A percentile compares a stretch with the other conserved stretches of the same genome.
These are phyloP conservation scores for Starmerella sirachaensis DNA, from an alignment of 805 yeast genomes.

Conservation along the genomic window DNA sequence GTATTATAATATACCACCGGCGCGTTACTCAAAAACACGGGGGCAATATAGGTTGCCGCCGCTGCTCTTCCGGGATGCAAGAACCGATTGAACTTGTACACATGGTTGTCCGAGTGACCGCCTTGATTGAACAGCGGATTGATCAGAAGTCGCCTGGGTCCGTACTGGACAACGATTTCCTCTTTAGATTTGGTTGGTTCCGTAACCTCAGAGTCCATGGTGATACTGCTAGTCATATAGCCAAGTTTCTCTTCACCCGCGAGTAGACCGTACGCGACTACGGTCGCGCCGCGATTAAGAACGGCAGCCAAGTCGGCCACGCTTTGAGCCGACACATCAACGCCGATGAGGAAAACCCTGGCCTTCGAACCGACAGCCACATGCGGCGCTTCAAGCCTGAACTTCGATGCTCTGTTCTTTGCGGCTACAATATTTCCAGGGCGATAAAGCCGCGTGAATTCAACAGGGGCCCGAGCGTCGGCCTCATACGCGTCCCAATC, in stretches of 20 bases:
- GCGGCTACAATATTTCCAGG: constrained; percentile 68
- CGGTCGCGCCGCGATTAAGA: constrained; percentile 29
- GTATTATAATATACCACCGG: constrained; percentile 32
- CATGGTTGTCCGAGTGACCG: constrained; percentile 61
- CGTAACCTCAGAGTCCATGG: constrained; percentile 82
- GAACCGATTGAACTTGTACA: constrained; percentile 74
- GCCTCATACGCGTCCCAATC: constrained; percentile 80
- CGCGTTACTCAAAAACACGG: constrained; percentile 61
- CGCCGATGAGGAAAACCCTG: constrained; percentile 37
- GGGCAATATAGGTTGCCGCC: constrained; percentile 79
- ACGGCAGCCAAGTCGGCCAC: constrained; percentile 24
- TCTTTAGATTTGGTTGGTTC: constrained; percentile 79
- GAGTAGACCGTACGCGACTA: constrained; percentile 56
- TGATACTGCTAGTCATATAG: constrained; percentile 67
- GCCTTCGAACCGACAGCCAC: constrained; percentile 57
- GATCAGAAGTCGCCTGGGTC: constrained; percentile 75
- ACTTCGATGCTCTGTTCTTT: constrained; percentile 53
- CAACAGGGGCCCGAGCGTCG: constrained; percentile 63
- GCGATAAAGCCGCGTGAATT: constrained; percentile 65
- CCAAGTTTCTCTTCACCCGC: constrained; percentile 80
- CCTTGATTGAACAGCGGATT: constrained; percentile 75
- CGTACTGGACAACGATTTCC: constrained; percentile 74
- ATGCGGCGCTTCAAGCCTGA: constrained; percentile 29
- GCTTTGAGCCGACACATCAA: not conserved
- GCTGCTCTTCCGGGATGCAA: constrained; percentile 64